Conservation (phyloP, 1,139 yeast genomes). For the Pneumocystis wakefieldiae region DNA sequence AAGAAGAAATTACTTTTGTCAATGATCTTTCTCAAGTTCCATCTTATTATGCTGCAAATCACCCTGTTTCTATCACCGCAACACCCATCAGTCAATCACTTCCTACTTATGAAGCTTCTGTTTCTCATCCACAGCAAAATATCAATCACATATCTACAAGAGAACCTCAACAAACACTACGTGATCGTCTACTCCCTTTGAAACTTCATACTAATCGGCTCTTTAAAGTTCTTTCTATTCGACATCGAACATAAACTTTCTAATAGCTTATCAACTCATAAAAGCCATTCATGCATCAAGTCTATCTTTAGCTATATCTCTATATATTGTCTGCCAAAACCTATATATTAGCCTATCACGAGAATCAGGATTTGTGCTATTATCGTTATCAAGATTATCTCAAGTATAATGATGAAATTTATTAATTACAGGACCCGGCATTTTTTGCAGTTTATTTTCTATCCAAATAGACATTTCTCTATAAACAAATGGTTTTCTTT, state of each 20-base stretch:
- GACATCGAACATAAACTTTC: neutral
- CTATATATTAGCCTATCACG: too few relatives aligned
- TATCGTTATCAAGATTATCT: too few relatives aligned
- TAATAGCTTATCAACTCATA: too few relatives aligned
- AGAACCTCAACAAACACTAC: neutral
- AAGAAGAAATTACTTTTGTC: neutral
- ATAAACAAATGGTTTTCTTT: neutral
- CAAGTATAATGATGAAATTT: too few relatives aligned
- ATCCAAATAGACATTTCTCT: neutral
- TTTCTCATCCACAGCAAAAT: neutral
- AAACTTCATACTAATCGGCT: neutral
- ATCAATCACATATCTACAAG: neutral
- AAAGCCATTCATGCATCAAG: too few relatives aligned
- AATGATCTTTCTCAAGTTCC: neutral
- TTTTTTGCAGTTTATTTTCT: neutral
- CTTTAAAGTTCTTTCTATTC: neutral
- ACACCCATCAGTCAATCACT: neutral
- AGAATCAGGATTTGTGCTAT: too few relatives aligned
- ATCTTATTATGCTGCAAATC: neutral
- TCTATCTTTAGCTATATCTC: too few relatives aligned
- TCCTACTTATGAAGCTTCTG: neutral
- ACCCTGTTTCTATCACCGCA: neutral
- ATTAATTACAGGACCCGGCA: too few relatives aligned
- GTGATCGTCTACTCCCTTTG: neutral
- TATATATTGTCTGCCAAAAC: too few relatives aligned